phyloP scores from a whole-genome alignment of 2,329 filamentous ascomycete genomes.

The Penicillium digitatum region DNA sequence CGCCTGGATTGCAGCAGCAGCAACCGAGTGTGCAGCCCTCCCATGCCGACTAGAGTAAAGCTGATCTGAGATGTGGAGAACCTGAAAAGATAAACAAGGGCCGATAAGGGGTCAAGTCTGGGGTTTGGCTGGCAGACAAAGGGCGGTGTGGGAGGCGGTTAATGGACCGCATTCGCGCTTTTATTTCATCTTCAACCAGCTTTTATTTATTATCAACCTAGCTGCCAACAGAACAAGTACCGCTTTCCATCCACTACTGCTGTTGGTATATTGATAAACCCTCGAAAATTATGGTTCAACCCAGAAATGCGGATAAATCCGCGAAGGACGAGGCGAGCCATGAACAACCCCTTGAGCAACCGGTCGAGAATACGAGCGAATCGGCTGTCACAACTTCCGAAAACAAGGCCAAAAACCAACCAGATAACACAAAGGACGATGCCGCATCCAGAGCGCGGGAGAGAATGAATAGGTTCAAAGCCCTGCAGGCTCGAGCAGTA shows the following conservation, averaged over 20 bases:
- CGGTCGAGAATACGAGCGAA: constrained; percentile 11
- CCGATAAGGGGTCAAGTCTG: constrained; percentile 16
- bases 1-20: not conserved
- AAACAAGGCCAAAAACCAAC: constrained; percentile 1
- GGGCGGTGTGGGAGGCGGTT: constrained; percentile 19
- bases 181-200: constrained; percentile 15
- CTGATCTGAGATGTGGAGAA: constrained; percentile 20
- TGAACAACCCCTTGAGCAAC: constrained; percentile 11
- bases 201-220: not conserved
- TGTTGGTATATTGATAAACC: not conserved
- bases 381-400: constrained; percentile 8
- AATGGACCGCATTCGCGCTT: constrained; percentile 6
- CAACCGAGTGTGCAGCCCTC: not conserved
- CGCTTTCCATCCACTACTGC: not conserved
- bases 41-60: constrained; percentile 10
- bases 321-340: constrained; percentile 11
- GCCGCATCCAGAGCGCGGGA: constrained; percentile 48
- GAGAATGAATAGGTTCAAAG: constrained; percentile 77
- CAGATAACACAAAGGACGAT: constrained; percentile 21
- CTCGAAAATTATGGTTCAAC: constrained; percentile 14
- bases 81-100: constrained; percentile 12
- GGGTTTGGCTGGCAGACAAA: constrained; percentile 16
- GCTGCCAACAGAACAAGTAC: not conserved
- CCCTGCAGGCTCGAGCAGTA: constrained; percentile 72
- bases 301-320: constrained; percentile 15